Conservation (phyloP, 1,284 basidiomycete genomes). For the Cerrena zonata region DNA sequence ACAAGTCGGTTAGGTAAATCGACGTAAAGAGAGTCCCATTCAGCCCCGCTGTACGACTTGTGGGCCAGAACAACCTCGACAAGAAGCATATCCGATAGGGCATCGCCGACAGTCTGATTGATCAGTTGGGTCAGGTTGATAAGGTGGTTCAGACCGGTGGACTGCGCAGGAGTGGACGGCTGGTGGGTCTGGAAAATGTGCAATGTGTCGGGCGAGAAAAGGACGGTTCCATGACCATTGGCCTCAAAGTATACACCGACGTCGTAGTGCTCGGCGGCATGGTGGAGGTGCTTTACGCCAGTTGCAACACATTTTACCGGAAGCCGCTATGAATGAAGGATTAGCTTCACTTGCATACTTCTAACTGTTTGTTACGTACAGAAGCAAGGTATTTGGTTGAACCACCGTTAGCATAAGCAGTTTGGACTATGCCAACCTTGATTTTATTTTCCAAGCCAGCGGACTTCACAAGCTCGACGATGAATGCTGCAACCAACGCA, state of each 20-base stretch:
- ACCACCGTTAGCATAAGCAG: slow-evolving; percentile 96
- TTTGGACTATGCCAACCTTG: slow-evolving; percentile 92
- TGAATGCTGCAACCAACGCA: slow-evolving; percentile 86
- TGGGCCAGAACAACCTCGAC: slow-evolving; percentile 91
- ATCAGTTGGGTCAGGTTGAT: slow-evolving; percentile 78
- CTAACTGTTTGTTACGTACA: slow-evolving; percentile 38
- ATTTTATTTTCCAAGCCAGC: slow-evolving; percentile 71
- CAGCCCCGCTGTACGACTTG: slow-evolving; percentile 74
- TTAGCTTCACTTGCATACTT: background rate
- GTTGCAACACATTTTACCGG: slow-evolving; percentile 95
- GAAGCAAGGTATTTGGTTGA: slow-evolving; percentile 88
- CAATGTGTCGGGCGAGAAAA: slow-evolving; percentile 79
- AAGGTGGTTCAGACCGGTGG: slow-evolving; percentile 74
- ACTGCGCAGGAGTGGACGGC: slow-evolving; percentile 75
- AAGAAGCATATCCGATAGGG: slow-evolving; percentile 91
- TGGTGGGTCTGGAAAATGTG: slow-evolving; percentile 56
- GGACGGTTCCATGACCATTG: slow-evolving; percentile 96
- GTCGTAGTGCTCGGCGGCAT: slow-evolving; percentile 90
- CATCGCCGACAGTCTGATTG: slow-evolving; percentile 98
- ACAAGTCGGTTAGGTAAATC: slow-evolving; percentile 96
- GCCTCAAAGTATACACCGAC: slow-evolving; percentile 99
- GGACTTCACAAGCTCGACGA: slow-evolving; percentile 83
- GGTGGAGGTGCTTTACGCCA: slow-evolving; percentile 97
- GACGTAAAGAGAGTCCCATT: slow-evolving; percentile 92
- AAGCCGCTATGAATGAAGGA: slow-evolving; percentile 53